Conservation (phyloP, 176 grass and related monocot genomes). For the Paspalum vaginatum region DNA sequence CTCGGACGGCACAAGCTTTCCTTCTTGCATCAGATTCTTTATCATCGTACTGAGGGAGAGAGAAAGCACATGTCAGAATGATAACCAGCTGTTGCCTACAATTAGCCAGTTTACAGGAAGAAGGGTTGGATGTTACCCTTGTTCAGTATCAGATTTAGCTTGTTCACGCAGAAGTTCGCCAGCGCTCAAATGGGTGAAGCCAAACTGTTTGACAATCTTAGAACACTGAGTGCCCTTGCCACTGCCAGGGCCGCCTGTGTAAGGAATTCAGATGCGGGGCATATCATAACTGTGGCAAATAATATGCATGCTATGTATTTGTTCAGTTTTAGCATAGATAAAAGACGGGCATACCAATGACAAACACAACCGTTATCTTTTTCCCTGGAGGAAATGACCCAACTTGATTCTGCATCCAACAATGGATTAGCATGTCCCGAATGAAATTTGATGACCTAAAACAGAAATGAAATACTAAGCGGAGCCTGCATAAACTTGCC, state of each 20-base stretch:
- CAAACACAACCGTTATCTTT: slow-evolving; percentile 61
- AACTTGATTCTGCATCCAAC: slow-evolving; percentile 33
- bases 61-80: slow-evolving; percentile 8
- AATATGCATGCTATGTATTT: background rate
- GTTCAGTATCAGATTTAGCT: slow-evolving; percentile 52
- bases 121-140: slow-evolving; percentile 39
- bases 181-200: slow-evolving; percentile 68
- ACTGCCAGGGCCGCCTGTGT: slow-evolving; percentile 65
- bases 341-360: slow-evolving; percentile 49
- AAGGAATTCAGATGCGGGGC: background rate
- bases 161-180: slow-evolving; percentile 70
- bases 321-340: background rate
- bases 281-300: background rate
- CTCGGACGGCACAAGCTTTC: slow-evolving; percentile 65
- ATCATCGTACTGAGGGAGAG: slow-evolving; percentile 56
- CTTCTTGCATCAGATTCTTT: slow-evolving; percentile 77
- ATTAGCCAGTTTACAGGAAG: background rate
- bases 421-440: background rate
- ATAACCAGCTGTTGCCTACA: background rate
- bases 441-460: too few species aligned
- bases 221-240: slow-evolving; percentile 78
- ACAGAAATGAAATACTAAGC: too few species aligned
- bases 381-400: slow-evolving; percentile 41
- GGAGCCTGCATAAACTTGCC: too few species aligned
- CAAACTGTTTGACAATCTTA: slow-evolving; percentile 61